Percentiles rank a stretch among this genome's conserved stretches.
phyloP scores from a whole-genome alignment of 1,284 basidiomycete species.

The Trichosporon asahii region DNA sequence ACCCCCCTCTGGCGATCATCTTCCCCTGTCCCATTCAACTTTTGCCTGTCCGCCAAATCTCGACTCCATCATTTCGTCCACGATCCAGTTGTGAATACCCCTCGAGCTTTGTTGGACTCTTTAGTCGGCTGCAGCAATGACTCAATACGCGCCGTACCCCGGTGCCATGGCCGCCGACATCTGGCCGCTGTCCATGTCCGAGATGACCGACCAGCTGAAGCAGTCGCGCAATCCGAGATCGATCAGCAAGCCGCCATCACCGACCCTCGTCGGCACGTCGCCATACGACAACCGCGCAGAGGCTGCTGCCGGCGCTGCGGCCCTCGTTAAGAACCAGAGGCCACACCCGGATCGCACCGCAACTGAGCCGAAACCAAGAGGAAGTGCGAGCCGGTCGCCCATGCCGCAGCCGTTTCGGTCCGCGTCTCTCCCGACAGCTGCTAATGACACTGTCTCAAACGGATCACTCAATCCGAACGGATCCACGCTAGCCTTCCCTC shows the following conservation, averaged over 20 bases:
- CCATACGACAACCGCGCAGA: constrained; percentile 22
- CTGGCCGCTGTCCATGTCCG: constrained; percentile 22
- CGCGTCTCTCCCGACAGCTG: not conserved
- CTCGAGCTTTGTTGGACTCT: not conserved
- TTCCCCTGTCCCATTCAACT: not conserved
- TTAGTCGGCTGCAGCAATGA: constrained; percentile 1
- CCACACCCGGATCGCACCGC: not conserved
- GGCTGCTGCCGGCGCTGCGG: constrained; percentile 20
- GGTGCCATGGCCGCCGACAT: constrained; percentile 19
- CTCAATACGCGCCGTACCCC: constrained; percentile 23
- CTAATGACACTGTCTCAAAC: not conserved
- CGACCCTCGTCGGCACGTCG: constrained; percentile 11
- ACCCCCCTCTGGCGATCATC: not conserved
- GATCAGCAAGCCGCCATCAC: constrained; percentile 12
- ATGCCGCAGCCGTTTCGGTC: not conserved
- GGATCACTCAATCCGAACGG: not conserved
- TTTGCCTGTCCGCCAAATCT: not conserved
- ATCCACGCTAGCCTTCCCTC: not conserved
- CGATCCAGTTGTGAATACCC: not conserved
- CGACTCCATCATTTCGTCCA: not conserved
- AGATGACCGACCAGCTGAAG: constrained; percentile 25
- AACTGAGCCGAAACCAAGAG: not conserved
- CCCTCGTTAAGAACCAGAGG: constrained; percentile 10
- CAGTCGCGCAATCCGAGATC: constrained; percentile 20
- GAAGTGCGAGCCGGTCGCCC: not conserved